A percentile compares a stretch with the other conserved stretches of the same genome.
Conservation (phyloP, 176 grass and related monocot species). For the Oropetium thomaeum region DNA sequence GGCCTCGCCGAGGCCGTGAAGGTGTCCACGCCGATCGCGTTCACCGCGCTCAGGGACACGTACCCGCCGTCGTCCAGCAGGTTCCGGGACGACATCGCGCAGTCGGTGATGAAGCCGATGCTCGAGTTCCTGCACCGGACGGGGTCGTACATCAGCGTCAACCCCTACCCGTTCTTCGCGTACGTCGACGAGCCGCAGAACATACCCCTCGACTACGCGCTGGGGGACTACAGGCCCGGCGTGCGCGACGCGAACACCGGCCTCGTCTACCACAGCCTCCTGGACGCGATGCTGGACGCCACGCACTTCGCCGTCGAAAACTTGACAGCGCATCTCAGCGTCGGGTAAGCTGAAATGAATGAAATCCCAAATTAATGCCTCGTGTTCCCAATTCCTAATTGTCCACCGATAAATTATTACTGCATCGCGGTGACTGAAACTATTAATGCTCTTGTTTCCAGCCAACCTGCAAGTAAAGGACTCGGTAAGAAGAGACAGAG, state of each 20-base stretch:
- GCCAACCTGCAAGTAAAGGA: too few relatives aligned
- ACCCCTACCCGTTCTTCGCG: not conserved
- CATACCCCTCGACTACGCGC: not conserved
- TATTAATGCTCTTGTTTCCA: too few relatives aligned
- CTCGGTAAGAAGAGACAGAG: too few relatives aligned
- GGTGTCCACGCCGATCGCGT: not conserved
- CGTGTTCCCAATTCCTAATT: too few relatives aligned
- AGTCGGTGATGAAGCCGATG: not conserved
- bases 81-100: not conserved
- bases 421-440: too few relatives aligned
- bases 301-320: not conserved
- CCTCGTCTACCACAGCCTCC: not conserved
- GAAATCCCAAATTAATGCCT: not conserved
- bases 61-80: not conserved
- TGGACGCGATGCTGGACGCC: not conserved
- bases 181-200: not conserved
- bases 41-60: not conserved
- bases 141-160: not conserved
- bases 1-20: not conserved
- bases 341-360: not conserved
- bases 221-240: not conserved
- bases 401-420: too few relatives aligned
- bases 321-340: not conserved
- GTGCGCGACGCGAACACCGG: not conserved
- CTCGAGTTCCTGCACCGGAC: not conserved